Conservation (phyloP, 495 filamentous ascomycete genomes). For the Aspergillus ostianus region DNA sequence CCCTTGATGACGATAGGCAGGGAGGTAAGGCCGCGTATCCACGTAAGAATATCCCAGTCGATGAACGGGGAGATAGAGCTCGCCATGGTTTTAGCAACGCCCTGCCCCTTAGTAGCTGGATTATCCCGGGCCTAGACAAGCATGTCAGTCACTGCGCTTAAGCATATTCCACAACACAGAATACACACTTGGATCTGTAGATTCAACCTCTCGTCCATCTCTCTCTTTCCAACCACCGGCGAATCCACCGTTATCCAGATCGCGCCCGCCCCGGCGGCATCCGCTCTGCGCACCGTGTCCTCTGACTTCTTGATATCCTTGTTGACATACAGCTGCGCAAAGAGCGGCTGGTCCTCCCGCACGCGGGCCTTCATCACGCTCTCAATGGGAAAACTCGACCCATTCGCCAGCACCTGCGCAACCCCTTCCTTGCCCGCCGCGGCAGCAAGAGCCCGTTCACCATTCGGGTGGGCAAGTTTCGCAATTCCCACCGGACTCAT, state of each 20-base stretch:
- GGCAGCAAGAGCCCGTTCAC: conserved; percentile 70
- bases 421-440: conserved; percentile 65
- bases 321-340: conserved; percentile 88
- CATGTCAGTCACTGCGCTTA: neutral
- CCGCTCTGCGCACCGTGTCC: conserved; percentile 72
- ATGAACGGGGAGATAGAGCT: conserved; percentile 79
- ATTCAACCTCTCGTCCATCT: conserved; percentile 63
- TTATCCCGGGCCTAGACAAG: conserved; percentile 4
- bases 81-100: conserved; percentile 72
- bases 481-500: conserved; percentile 76
- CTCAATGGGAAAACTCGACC: conserved; percentile 58
- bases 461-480: conserved; percentile 77
- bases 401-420: conserved; percentile 29
- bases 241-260: conserved; percentile 70
- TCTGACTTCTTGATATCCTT: conserved; percentile 75
- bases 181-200: conserved; percentile 34
- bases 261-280: conserved; percentile 71
- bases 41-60: conserved; percentile 78
- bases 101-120: conserved; percentile 45
- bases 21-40: conserved; percentile 73
- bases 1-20: conserved; percentile 90
- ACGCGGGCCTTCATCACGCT: conserved; percentile 61
- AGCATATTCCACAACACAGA: neutral
- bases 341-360: conserved; percentile 66
- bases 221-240: conserved; percentile 60